Conservation (phyloP, 2,329 filamentous ascomycete genomes). For the Hymenoscyphus repandus region DNA sequence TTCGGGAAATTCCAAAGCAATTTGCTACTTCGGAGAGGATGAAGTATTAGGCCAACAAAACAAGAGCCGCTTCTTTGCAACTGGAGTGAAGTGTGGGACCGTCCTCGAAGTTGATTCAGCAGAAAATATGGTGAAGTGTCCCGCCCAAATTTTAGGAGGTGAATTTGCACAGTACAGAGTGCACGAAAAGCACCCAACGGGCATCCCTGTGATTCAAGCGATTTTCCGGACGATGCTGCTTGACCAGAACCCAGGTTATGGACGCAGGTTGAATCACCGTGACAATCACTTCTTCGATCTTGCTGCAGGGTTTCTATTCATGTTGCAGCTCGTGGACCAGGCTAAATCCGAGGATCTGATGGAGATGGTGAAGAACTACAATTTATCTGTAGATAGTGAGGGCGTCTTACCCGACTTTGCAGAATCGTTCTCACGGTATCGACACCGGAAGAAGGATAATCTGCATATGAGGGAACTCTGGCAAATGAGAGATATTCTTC, state of each 20-base stretch:
- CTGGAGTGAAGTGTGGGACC: slow-evolving; percentile 3
- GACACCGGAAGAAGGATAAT: not conserved
- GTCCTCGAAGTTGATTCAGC: slow-evolving; percentile 6
- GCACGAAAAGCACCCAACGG: slow-evolving; percentile 6
- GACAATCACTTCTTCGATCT: slow-evolving; percentile 5
- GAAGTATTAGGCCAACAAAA: slow-evolving; percentile 5
- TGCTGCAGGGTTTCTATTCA: slow-evolving; percentile 4
- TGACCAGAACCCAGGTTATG: slow-evolving; percentile 1
- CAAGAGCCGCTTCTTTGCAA: slow-evolving; percentile 3
- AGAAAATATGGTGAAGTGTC: slow-evolving; percentile 5
- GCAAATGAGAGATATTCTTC: slow-evolving; percentile 1
- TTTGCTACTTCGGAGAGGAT: slow-evolving; percentile 4
- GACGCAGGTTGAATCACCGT: not conserved
- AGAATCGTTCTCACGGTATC: slow-evolving; percentile 4
- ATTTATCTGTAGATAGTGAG: not conserved
- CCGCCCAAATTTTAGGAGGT: slow-evolving; percentile 1
- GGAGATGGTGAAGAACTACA: not conserved
- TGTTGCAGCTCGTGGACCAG: slow-evolving; percentile 5
- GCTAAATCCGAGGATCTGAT: slow-evolving; percentile 1
- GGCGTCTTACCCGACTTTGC: slow-evolving; percentile 2
- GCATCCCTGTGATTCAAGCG: slow-evolving; percentile 5
- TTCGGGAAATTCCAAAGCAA: slow-evolving; percentile 1
- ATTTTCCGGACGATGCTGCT: slow-evolving; percentile 8
- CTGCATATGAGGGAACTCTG: not conserved
- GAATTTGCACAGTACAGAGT: slow-evolving; percentile 2